Conservation (phyloP, 164 flowering plant species). For the Echeveria elegans region DNA sequence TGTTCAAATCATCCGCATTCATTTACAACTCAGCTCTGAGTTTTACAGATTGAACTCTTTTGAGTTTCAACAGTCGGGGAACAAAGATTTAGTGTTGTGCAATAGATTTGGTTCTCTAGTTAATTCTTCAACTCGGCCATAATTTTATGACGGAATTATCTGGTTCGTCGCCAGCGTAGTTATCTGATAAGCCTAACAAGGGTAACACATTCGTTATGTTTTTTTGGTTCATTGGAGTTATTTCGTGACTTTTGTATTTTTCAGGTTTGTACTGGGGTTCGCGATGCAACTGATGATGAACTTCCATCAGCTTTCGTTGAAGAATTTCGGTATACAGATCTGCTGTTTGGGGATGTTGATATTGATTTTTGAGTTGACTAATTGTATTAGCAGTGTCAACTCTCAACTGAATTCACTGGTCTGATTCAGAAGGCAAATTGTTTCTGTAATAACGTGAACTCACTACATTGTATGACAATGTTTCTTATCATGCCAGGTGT, state of each 20-base stretch:
- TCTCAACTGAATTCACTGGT: not conserved
- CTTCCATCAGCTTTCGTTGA: constrained; percentile 83
- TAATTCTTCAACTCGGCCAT: not conserved
- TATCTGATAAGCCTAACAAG: not conserved
- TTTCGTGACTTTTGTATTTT: constrained; percentile 24
- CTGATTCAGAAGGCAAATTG: not conserved
- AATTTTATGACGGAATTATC: not conserved
- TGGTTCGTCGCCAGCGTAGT: not conserved
- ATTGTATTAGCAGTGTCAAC: not conserved
- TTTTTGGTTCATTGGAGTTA: not conserved
- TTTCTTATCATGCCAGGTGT: constrained; percentile 39
- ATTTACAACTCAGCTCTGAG: not conserved
- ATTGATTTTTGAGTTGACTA: not conserved
- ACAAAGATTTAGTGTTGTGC: no score
- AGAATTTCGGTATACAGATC: constrained; percentile 60
- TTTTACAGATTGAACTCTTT: no score
- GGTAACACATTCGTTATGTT: not conserved
- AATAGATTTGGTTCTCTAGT: not conserved
- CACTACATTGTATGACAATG: not conserved
- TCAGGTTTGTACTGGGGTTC: constrained; percentile 82
- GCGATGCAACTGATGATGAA: constrained; percentile 87
- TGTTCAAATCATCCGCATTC: no score
- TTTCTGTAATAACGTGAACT: not conserved
- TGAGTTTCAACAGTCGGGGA: no score
- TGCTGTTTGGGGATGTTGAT: not conserved